A percentile compares a stretch with the other conserved stretches of the same genome.
phyloP scores from a whole-genome alignment of 108 stramenopile species.

The Thalassiosira profunda region DNA sequence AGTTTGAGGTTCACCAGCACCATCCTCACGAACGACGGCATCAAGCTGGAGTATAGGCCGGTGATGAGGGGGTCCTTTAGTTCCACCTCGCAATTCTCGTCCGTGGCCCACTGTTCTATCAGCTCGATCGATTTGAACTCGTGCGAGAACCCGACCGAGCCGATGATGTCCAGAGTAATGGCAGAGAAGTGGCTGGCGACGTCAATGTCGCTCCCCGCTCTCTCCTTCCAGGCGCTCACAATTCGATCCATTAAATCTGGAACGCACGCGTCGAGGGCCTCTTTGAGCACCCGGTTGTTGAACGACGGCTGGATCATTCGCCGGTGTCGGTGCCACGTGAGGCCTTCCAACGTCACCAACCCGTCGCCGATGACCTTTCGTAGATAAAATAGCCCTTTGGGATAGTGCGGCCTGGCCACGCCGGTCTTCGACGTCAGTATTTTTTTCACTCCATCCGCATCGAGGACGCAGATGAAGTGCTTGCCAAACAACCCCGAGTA shows the following conservation, averaged over 20 bases:
- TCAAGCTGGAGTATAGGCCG: slow-evolving; percentile 16
- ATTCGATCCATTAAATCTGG: slow-evolving; percentile 32
- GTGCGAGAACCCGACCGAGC: slow-evolving; percentile 65
- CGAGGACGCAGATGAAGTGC: slow-evolving; percentile 40
- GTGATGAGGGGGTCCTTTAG: slow-evolving; percentile 45
- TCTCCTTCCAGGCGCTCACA: slow-evolving; percentile 53
- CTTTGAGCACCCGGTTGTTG: slow-evolving; percentile 34
- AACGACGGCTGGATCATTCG: slow-evolving; percentile 73
- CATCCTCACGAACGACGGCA: slow-evolving; percentile 22
- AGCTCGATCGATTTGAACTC: slow-evolving; percentile 49
- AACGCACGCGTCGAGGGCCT: slow-evolving; percentile 38
- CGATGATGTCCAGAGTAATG: slow-evolving; percentile 65
- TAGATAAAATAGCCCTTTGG: slow-evolving; percentile 33
- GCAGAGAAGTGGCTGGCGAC: slow-evolving; percentile 52
- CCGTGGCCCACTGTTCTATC: slow-evolving; percentile 55
- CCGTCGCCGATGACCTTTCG: slow-evolving; percentile 50
- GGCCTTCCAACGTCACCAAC: slow-evolving; percentile 61
- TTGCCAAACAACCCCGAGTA: slow-evolving; percentile 45
- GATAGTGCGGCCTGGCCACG: slow-evolving; percentile 30
- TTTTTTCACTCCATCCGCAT: slow-evolving; percentile 46
- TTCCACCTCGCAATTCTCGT: background rate
- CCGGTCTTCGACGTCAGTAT: slow-evolving; percentile 47
- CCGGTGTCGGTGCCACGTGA: slow-evolving; percentile 64
- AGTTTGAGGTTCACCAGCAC: slow-evolving; percentile 25
- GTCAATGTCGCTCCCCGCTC: slow-evolving; percentile 51